A percentile compares a stretch with the other conserved stretches of the same genome.
Conservation (phyloP, 441 rosid species). For the Populus hybrid region DNA sequence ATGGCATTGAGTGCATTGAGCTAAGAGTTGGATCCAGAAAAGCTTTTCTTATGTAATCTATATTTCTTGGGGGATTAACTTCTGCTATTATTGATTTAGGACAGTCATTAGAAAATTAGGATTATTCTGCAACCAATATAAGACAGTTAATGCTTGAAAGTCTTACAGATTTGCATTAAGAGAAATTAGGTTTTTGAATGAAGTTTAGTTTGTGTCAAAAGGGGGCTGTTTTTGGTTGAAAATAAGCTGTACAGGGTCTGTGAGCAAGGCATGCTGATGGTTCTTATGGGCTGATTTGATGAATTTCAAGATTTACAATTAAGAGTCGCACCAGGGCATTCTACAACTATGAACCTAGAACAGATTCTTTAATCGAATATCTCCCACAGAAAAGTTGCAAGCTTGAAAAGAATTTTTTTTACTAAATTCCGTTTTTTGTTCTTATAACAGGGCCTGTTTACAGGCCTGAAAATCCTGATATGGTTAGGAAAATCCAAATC, state of each 20-base stretch:
- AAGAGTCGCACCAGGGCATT: neutral
- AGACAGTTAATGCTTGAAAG: neutral
- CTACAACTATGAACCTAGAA: neutral
- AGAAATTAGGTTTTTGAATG: neutral
- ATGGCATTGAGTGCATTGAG: neutral
- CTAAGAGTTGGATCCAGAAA: neutral
- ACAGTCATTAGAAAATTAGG: neutral
- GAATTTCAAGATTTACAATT: neutral
- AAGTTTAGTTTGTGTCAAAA: neutral
- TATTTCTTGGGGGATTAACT: neutral
- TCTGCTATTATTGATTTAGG: neutral
- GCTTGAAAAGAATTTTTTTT: neutral
- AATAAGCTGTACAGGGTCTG: neutral
- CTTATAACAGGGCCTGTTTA: neutral
- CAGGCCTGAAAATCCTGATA: neutral
- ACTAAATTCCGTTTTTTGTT: neutral
- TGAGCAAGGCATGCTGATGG: neutral
- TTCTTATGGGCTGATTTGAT: neutral
- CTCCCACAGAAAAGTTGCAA: neutral
- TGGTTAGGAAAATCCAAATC: neutral
- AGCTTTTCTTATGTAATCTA: neutral
- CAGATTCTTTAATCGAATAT: neutral
- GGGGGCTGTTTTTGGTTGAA: neutral
- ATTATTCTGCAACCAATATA: neutral
- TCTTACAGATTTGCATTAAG: neutral